phyloP scores from a whole-genome alignment of 176 grass and related monocot genomes.

The Carex pumila region DNA sequence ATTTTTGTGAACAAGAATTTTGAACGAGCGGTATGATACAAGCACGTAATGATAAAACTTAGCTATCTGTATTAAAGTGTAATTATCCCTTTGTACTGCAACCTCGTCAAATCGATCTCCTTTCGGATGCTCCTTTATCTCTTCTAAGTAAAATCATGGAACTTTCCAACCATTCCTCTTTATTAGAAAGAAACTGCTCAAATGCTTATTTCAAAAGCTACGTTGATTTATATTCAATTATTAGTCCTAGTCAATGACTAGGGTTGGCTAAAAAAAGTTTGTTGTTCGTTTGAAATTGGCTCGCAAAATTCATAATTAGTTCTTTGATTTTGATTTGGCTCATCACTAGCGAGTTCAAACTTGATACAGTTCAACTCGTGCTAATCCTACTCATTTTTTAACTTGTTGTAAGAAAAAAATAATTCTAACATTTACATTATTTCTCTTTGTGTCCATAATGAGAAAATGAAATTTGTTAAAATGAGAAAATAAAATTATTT shows the following conservation, averaged over 20 bases:
- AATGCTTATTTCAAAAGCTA: background rate
- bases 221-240: background rate
- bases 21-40: slow-evolving; percentile 23
- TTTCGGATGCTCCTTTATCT: background rate
- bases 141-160: background rate
- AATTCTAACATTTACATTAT: too few species aligned
- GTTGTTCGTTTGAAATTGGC: too few species aligned
- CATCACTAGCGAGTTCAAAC: too few species aligned
- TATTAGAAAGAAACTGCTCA: background rate
- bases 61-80: slow-evolving; percentile 21
- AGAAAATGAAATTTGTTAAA: too few species aligned
- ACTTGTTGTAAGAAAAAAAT: too few species aligned
- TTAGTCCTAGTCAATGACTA: background rate
- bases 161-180: slow-evolving; percentile 1
- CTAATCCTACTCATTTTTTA: too few species aligned
- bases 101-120: slow-evolving; percentile 5
- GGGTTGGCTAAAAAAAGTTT: too few species aligned
- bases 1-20: slow-evolving; percentile 22
- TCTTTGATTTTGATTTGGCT: too few species aligned
- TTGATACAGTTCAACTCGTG: too few species aligned
- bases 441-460: too few species aligned
- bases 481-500: too few species aligned
- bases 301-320: too few species aligned
- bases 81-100: background rate
- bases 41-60: slow-evolving; percentile 22